These are phyloP conservation scores for Claviceps sp. DNA, from an alignment of 2,329 filamentous ascomycete species.

Conservation along the genomic window DNA sequence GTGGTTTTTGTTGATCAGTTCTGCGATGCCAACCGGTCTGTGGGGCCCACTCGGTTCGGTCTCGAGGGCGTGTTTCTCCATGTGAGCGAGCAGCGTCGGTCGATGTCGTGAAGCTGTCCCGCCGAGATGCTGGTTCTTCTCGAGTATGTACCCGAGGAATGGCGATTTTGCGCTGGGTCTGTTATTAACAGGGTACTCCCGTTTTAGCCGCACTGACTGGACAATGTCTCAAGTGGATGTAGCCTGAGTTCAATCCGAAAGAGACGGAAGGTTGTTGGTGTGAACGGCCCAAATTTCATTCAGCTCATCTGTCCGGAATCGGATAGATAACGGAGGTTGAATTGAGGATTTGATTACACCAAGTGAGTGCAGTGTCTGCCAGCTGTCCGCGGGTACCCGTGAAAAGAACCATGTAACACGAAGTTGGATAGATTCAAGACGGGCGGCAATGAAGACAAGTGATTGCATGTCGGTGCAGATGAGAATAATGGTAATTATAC, in stretches of 20 bases:
- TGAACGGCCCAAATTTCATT: neutral
- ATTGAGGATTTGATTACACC: neutral
- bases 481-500: no score
- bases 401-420: neutral
- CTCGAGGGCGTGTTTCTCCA: neutral
- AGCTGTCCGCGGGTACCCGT: conserved; percentile 2
- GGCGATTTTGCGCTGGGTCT: neutral
- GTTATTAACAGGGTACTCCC: neutral
- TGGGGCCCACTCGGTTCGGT: neutral
- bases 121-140: neutral
- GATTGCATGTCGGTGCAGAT: no score
- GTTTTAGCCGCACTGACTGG: neutral
- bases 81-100: neutral
- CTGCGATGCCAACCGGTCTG: conserved; percentile 10
- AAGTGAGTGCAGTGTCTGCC: conserved; percentile 1
- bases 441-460: no score
- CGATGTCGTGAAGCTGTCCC: neutral
- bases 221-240: neutral
- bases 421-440: no score
- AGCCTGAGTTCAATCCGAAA: neutral
- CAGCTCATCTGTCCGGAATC: neutral
- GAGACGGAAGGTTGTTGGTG: neutral
- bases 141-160: neutral
- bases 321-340: neutral
- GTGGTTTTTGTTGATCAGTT: conserved; percentile 12